Conservation (phyloP, 768 basidiomycete genomes). For the Crucibulum laeve region DNA sequence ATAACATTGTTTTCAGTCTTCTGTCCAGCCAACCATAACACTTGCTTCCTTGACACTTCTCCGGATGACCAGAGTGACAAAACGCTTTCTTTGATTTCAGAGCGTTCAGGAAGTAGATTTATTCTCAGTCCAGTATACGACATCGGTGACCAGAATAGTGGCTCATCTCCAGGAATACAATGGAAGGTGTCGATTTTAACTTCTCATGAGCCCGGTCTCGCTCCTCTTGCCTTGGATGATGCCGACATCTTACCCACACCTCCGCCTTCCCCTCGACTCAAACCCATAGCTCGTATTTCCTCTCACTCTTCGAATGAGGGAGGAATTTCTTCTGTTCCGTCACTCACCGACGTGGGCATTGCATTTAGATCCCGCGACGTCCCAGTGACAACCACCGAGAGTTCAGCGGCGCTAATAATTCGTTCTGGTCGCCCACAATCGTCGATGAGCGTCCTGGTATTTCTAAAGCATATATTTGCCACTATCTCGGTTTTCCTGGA, state of each 20-base stretch:
- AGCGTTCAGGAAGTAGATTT: slow-evolving; percentile 18
- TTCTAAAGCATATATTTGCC: neutral
- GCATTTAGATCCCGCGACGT: neutral
- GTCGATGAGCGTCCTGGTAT: neutral
- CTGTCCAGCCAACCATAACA: neutral
- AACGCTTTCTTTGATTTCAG: slow-evolving; percentile 16
- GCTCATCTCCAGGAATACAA: slow-evolving; percentile 5
- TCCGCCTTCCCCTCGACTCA: slow-evolving; percentile 29
- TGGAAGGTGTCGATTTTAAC: slow-evolving; percentile 31
- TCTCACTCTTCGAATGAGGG: slow-evolving; percentile 2
- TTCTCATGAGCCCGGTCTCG: slow-evolving; percentile 13
- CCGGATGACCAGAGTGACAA: neutral
- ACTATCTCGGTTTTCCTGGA: neutral
- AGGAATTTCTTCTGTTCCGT: slow-evolving; percentile 10
- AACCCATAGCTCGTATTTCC: slow-evolving; percentile 13
- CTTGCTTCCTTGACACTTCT: neutral
- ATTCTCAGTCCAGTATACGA: slow-evolving; percentile 10
- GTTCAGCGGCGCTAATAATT: neutral
- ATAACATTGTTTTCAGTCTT: neutral
- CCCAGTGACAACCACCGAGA: neutral
- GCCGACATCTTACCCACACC: slow-evolving; percentile 27
- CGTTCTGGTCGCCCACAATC: neutral
- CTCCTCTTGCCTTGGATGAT: slow-evolving; percentile 8
- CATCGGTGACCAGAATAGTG: neutral
- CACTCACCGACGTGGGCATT: slow-evolving; percentile 7